These are phyloP conservation scores for Botryotinia globosa DNA, from an alignment of 2,329 filamentous ascomycete species.

Conservation along the genomic window DNA sequence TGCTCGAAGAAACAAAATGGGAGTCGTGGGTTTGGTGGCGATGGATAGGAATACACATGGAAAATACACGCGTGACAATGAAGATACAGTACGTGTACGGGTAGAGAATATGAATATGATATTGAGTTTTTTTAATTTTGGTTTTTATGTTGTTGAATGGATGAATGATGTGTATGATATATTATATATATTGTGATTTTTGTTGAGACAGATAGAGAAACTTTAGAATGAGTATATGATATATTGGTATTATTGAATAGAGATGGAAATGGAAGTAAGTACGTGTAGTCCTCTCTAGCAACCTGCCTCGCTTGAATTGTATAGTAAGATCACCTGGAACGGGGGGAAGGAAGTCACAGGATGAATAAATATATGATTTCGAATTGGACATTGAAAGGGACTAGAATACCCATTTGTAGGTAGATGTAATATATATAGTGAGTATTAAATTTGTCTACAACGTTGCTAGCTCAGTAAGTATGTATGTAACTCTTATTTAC, in stretches of 20 bases:
- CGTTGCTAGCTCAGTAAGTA: no score
- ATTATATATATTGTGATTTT: no score
- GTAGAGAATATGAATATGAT: background rate
- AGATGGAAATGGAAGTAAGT: background rate
- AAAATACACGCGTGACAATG: background rate
- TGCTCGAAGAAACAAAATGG: background rate
- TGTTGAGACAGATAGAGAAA: background rate
- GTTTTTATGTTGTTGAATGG: background rate
- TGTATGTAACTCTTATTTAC: no score
- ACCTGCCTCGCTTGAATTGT: background rate
- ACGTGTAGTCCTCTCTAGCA: background rate
- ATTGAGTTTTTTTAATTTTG: background rate
- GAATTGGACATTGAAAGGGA: no score
- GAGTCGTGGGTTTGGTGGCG: background rate
- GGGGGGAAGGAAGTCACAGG: background rate
- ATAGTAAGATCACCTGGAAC: background rate
- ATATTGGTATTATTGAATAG: background rate
- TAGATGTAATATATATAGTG: no score
- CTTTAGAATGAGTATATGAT: background rate
- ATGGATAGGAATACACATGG: slow-evolving; percentile 14
- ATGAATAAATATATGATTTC: no score
- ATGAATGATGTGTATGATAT: background rate
- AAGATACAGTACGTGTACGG: background rate
- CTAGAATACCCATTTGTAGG: no score
- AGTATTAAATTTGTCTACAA: no score